Evolutionary conservation across 768 basidiomycete species (phyloP), one percentile per base, ranked within the genome.

Genomic region (Russula dissimulans): DNA sequence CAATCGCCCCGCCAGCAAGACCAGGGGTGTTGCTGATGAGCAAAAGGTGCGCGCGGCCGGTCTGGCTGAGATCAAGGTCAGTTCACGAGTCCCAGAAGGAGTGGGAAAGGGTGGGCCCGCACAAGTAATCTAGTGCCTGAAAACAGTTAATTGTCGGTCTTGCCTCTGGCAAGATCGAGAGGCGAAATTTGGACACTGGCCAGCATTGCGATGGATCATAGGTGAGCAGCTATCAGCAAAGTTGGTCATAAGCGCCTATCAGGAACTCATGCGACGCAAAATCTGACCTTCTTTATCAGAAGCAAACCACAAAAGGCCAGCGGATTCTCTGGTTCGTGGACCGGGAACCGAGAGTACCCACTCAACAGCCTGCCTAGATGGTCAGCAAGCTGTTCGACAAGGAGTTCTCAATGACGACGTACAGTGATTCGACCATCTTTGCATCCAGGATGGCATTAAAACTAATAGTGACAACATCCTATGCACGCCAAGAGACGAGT

Each of bases 41-140:
- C 12, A 97, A 76, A 53, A 99, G 77, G 75, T 99, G 95, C 0
- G 94, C 91, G 45, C 95, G 84, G 2, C 95, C 95, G 0, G 94
- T 95, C 78, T 97, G 95, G 74, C 88, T 90, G 53, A 14, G 47
- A 18, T 4, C 3, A 15, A 26, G 22, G 9, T 26, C 31, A 44
- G 55, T 17, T 26, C 22, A n/a, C 12, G 50, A 14, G 17, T 7
- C 11, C 46, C 22, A 26, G 39, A 22, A 32, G 9, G 4, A 38
- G 10, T 0, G 2, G 18, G 32, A 15, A 4, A 32, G 14, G 12
- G 18, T 47, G 15, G 3, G 36, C n/a, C 67, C 81, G 41, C 67
- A 90, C 89, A 91, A 95, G 69, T 94, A 95, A 70, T 97, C 93
- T 47, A 97, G 73, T 0, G 93, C 93, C 70, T 97, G 92, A 76